Base-by-base conservation (phyloP, 1,284 basidiomycete species). In the Golubevia pallescens region DNA sequence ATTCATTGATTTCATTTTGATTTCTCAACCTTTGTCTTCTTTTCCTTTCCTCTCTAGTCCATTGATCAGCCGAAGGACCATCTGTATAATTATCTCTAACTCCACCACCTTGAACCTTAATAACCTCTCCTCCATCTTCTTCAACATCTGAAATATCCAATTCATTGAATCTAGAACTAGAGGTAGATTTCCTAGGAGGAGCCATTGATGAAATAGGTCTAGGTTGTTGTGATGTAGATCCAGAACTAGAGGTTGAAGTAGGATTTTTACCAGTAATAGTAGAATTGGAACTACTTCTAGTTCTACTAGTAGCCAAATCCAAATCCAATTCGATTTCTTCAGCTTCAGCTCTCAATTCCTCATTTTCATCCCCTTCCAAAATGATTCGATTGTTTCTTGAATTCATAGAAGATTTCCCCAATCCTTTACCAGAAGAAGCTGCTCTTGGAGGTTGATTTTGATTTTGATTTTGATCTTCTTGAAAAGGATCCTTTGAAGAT, bases 141-240 rank as follows among this genome's bases (percentile, higher is more conserved):
- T 48, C 42, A 10, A 48, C 42, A 8, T 69, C 70, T 14, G 63
- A 65, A 23, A 74, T 71, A 58, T 67, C 72, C 7, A 74, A 64
- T 51, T 74, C 73, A 21, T 68, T 62, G 59, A 74, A 74, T 42
- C 70, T 74, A 21, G 73, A 74, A 54, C 70, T 71, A 66, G 70
- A 71, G 1, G 70, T 71, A 0, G 69, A 71, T 2, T 63, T 63
- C 2, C 73, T 59, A 8, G 65, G 61, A 3, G 67, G 66, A 16
- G 58, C 55, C 32, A 21, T 66, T 65, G 10, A 74, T 52, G 42
- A 10, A 16, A 48, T 48, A 10, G 42, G 42, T 48, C 42, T 48
- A 13, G 42, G 42, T 48, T 48, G 42, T 13, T 10, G 16, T 10
- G 42, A 48, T 13, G 42, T 48, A 48, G 13, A 34, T 64, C 48